These are phyloP conservation scores for Monoraphidium neglectum DNA, from an alignment of 139 green algal genomes.

Conservation along the genomic window DNA sequence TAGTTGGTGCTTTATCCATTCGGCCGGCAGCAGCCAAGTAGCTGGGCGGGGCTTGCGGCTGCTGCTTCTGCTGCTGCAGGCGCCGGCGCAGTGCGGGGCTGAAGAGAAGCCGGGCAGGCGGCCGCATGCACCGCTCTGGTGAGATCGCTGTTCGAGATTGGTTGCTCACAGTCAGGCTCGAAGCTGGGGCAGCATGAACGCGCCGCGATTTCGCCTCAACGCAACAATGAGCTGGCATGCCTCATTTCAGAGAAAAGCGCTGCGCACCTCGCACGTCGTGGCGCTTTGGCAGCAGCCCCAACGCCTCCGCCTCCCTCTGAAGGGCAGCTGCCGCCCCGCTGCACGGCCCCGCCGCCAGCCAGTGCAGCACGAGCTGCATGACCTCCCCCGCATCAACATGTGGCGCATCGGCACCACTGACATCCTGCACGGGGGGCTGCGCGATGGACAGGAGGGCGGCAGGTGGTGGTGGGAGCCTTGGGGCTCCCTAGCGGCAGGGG, in stretches of 20 bases:
- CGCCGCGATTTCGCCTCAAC: background rate
- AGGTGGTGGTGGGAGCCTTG: too few relatives aligned
- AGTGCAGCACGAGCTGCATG: slow-evolving; percentile 41
- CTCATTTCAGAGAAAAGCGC: background rate
- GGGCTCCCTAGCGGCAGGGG: too few relatives aligned
- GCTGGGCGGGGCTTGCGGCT: background rate
- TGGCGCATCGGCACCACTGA: too few relatives aligned
- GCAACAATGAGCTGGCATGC: too few relatives aligned
- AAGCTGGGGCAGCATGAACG: background rate
- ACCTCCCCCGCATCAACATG: slow-evolving; percentile 29
- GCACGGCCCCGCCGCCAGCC: slow-evolving; percentile 30
- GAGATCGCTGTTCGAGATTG: too few relatives aligned
- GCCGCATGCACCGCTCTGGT: too few relatives aligned
- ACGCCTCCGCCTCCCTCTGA: slow-evolving; percentile 33
- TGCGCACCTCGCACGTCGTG: slow-evolving; percentile 34
- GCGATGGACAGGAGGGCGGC: too few relatives aligned
- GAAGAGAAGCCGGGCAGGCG: too few relatives aligned
- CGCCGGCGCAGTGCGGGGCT: background rate
- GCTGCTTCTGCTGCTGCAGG: background rate
- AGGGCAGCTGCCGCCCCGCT: slow-evolving; percentile 33
- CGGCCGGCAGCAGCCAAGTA: background rate
- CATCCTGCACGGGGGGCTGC: too few relatives aligned
- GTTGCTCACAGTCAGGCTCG: background rate
- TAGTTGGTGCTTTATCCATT: too few relatives aligned
- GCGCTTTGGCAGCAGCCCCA: slow-evolving; percentile 57